These are phyloP conservation scores for Aspergillus nomiae DNA, from an alignment of 2,329 filamentous ascomycete genomes.

Conservation along the genomic window DNA sequence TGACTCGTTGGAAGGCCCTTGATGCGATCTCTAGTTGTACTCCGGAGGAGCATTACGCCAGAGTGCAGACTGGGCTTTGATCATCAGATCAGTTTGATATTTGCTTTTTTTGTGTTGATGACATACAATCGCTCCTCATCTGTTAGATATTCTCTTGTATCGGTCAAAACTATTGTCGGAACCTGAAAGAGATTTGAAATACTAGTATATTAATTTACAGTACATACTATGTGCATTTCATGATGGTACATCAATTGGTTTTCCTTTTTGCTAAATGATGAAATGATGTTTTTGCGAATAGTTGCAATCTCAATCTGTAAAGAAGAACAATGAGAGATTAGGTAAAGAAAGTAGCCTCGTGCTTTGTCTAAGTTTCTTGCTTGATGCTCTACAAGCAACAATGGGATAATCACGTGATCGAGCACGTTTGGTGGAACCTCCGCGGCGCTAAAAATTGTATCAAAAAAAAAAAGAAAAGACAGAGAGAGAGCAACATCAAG, in stretches of 20 bases:
- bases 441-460: conserved; percentile 30
- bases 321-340: background rate
- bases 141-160: no score
- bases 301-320: background rate
- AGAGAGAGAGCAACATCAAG: conserved; percentile 16
- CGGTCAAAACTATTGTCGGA: background rate
- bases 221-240: background rate
- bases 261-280: background rate
- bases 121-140: background rate
- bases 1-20: background rate
- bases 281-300: background rate
- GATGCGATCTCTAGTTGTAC: background rate
- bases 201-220: background rate
- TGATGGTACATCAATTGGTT: background rate
- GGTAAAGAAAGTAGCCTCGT: background rate
- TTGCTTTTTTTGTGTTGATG: background rate
- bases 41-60: background rate
- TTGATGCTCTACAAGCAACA: background rate
- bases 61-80: background rate
- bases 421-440: conserved; percentile 19
- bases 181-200: background rate
- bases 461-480: conserved; percentile 23
- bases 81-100: background rate
- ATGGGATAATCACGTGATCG: conserved; percentile 22
- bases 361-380: background rate